A percentile compares a stretch with the other conserved stretches of the same genome.
These are phyloP conservation scores for Sonneratia caseolaris DNA, from an alignment of 345 rosid species.

Conservation along the genomic window DNA sequence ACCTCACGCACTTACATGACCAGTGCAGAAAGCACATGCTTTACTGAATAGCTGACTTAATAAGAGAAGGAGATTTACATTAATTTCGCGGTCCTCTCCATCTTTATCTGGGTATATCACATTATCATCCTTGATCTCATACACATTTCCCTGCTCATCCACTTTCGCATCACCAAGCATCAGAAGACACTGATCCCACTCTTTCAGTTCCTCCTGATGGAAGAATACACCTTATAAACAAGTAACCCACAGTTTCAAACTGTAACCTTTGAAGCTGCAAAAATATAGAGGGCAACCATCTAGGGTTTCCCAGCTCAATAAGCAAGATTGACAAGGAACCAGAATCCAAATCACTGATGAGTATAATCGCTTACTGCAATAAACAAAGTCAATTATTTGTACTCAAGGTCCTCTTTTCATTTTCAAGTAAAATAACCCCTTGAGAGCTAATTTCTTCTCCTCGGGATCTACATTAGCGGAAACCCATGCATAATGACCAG, in stretches of 20 bases:
- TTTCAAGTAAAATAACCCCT: not conserved
- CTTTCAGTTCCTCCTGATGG: constrained; percentile 80
- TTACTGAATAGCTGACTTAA: not conserved
- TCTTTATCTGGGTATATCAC: constrained; percentile 71
- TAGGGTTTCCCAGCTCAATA: not conserved
- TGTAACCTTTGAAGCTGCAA: not conserved
- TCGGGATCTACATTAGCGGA: not conserved
- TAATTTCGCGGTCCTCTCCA: constrained; percentile 90
- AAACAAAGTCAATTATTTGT: not conserved
- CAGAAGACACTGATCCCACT: constrained; percentile 88
- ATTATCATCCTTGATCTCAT: constrained; percentile 55
- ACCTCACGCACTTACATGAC: not conserved
- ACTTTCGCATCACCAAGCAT: constrained; percentile 89
- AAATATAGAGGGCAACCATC: too few relatives aligned
- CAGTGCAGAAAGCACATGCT: not conserved
- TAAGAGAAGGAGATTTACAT: constrained; percentile 30
- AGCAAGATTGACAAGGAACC: not conserved
- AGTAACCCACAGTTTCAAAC: not conserved
- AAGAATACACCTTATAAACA: not conserved
- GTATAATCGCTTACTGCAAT: not conserved
- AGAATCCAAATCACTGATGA: not conserved
- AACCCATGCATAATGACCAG: too few relatives aligned
- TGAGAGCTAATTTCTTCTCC: not conserved
- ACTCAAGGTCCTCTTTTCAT: not conserved
- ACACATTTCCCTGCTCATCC: constrained; percentile 75